Evolutionary conservation across 2,329 filamentous ascomycete species (phyloP).

Genomic region (Emmonsiellopsis sp.): DNA sequence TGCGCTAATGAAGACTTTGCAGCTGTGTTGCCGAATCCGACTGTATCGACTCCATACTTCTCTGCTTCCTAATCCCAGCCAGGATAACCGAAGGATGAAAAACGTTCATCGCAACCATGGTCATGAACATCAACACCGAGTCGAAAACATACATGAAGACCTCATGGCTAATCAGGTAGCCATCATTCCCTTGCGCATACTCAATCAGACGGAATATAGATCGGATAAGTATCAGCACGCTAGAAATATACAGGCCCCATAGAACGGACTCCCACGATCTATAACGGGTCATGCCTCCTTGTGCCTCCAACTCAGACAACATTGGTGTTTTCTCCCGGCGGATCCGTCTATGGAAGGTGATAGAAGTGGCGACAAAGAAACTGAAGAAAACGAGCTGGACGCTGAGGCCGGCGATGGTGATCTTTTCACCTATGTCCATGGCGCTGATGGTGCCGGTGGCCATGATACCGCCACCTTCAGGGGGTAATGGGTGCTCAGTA

Average conservation of each 20-base stretch:
- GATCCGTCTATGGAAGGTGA: slow-evolving; percentile 43
- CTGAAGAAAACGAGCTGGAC: slow-evolving; percentile 50
- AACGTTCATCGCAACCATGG: slow-evolving; percentile 12
- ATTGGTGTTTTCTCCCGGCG: slow-evolving; percentile 17
- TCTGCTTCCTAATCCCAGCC: too few species aligned
- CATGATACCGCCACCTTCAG: slow-evolving; percentile 9
- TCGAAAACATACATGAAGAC: slow-evolving; percentile 25
- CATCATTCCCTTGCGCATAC: slow-evolving; percentile 22
- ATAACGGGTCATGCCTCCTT: slow-evolving; percentile 26
- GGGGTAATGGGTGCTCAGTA: too few species aligned
- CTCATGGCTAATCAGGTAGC: slow-evolving; percentile 22
- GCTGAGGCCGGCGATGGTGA: slow-evolving; percentile 48
- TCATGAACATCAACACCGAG: slow-evolving; percentile 19
- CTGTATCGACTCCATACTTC: too few species aligned
- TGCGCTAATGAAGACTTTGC: too few species aligned
- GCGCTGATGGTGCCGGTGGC: slow-evolving; percentile 11
- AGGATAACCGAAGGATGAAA: slow-evolving; percentile 4
- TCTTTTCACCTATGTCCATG: slow-evolving; percentile 16
- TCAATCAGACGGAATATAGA: slow-evolving; percentile 25
- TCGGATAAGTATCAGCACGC: slow-evolving; percentile 21
- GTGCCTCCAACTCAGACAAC: slow-evolving; percentile 5
- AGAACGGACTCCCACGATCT: slow-evolving; percentile 1
- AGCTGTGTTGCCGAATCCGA: too few species aligned
- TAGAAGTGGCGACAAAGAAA: slow-evolving; percentile 43
- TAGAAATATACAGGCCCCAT: slow-evolving; percentile 13